A percentile compares a stretch with the other conserved stretches of the same genome.
Evolutionary conservation across 306 rosid genomes (phyloP).

Genomic region (Pyrus pyrifolia): DNA sequence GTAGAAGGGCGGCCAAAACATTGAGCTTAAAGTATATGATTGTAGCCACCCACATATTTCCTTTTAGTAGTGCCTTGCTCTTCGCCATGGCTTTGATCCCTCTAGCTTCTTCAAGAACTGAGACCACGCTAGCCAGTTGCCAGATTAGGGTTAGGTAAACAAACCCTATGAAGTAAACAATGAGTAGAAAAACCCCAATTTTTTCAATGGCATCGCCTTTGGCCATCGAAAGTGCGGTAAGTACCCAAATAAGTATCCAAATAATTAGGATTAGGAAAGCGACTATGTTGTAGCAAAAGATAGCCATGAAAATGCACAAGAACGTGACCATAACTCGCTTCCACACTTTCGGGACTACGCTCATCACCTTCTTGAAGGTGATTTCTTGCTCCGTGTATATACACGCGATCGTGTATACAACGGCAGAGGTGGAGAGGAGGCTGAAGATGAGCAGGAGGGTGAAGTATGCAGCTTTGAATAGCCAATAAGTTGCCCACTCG

Average conservation of each 20-base stretch:
- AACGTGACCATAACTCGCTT: slow-evolving; percentile 56
- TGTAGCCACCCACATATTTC: slow-evolving; percentile 40
- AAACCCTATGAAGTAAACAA: slow-evolving; percentile 33
- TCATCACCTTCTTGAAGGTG: slow-evolving; percentile 37
- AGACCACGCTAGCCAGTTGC: slow-evolving; percentile 66
- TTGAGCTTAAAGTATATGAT: slow-evolving; percentile 15
- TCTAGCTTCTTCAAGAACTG: slow-evolving; percentile 53
- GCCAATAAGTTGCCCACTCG: slow-evolving; percentile 28
- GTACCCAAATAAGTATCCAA: neutral
- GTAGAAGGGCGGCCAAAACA: neutral
- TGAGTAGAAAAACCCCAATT: neutral
- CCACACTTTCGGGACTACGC: slow-evolving; percentile 67
- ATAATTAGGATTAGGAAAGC: neutral
- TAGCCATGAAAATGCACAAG: slow-evolving; percentile 29
- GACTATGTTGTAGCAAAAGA: slow-evolving; percentile 31
- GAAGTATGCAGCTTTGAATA: slow-evolving; percentile 40
- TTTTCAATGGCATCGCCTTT: accelerated
- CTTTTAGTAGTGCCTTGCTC: slow-evolving; percentile 48
- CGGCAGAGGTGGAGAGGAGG: slow-evolving; percentile 65
- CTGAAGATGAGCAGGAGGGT: slow-evolving; percentile 33
- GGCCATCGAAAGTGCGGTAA: neutral
- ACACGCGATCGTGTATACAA: slow-evolving; percentile 68
- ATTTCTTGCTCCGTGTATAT: slow-evolving; percentile 41
- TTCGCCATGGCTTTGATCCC: slow-evolving; percentile 72
- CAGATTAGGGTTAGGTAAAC: slow-evolving; percentile 49